Evolutionary conservation across 2,329 filamentous ascomycete genomes (phyloP).

Genomic region (Scedosporium minutisporum): DNA sequence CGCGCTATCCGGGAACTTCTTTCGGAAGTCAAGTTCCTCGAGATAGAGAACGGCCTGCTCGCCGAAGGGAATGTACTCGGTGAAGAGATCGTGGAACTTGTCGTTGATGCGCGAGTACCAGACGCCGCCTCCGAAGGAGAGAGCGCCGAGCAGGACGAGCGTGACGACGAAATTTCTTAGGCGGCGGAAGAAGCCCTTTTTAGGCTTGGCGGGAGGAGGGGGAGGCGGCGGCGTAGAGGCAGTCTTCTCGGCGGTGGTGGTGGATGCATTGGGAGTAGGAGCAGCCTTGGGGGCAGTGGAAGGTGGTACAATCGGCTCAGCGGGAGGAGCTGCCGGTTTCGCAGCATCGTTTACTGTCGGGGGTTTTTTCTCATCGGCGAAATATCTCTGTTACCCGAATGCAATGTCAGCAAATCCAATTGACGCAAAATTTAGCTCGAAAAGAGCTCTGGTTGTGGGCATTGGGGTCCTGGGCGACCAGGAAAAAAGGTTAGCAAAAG

Average conservation of each 20-base stretch:
- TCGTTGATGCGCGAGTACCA: conserved; percentile 91
- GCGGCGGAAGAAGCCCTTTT: conserved; percentile 60
- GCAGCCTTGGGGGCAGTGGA: conserved; percentile 22
- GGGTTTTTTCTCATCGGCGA: conserved; percentile 43
- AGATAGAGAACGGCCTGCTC: conserved; percentile 93
- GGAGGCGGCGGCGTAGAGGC: conserved; percentile 26
- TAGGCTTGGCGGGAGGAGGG: conserved; percentile 32
- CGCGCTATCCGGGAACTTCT: conserved; percentile 56
- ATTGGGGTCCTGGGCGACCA: not conserved
- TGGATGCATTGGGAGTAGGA: conserved; percentile 13
- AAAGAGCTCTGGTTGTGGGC: not conserved
- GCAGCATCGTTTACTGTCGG: conserved; percentile 33
- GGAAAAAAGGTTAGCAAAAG: not conserved
- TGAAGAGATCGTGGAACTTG: conserved; percentile 99
- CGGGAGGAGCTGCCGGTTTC: conserved; percentile 28
- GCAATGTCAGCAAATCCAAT: conserved; percentile 9
- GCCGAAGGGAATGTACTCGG: conserved; percentile 88
- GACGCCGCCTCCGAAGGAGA: conserved; percentile 79
- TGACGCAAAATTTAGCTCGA: conserved; percentile 6
- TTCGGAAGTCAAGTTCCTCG: conserved; percentile 88
- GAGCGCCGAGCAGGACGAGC: conserved; percentile 62
- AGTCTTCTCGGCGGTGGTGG: conserved; percentile 11
- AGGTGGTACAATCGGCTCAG: conserved; percentile 16
- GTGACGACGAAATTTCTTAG: conserved; percentile 71
- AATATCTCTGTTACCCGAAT: conserved; percentile 38